A percentile compares a stretch with the other conserved stretches of the same genome.
Evolutionary conservation across 495 filamentous ascomycete species (phyloP).

Genomic region (Penicillium mononematosum): DNA sequence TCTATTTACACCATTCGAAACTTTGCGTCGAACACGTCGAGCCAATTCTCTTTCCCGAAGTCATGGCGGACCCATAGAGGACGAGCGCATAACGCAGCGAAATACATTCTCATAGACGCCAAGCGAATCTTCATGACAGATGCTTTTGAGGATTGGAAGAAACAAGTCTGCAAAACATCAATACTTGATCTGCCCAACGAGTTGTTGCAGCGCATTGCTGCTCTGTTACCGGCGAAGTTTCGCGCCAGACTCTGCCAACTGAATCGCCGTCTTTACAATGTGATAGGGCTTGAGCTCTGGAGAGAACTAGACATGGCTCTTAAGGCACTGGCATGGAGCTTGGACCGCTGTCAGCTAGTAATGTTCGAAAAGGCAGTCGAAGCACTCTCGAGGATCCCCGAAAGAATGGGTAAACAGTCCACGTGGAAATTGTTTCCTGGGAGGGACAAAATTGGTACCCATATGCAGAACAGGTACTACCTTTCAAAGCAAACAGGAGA

Average conservation of each 20-base stretch:
- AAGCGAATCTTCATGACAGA: neutral
- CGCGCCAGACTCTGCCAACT: neutral
- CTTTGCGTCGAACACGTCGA: neutral
- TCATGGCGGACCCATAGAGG: neutral
- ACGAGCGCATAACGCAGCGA: neutral
- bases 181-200: neutral
- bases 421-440: too few relatives aligned
- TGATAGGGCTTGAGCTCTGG: neutral
- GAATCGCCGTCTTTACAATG: neutral
- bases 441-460: neutral
- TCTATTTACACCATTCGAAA: neutral
- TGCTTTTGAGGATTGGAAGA: neutral
- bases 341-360: neutral
- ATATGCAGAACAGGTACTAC: neutral
- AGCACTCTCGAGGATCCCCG: neutral
- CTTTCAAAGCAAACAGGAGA: too few relatives aligned
- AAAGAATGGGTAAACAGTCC: too few relatives aligned
- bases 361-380: neutral
- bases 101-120: neutral
- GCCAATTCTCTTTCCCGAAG: neutral
- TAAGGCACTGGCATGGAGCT: neutral
- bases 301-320: neutral
- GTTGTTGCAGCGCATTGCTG: neutral
- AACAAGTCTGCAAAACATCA: neutral
- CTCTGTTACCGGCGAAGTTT: neutral